Base-by-base conservation (phyloP, 495 filamentous ascomycete species). In the Neurospora sp. region DNA sequence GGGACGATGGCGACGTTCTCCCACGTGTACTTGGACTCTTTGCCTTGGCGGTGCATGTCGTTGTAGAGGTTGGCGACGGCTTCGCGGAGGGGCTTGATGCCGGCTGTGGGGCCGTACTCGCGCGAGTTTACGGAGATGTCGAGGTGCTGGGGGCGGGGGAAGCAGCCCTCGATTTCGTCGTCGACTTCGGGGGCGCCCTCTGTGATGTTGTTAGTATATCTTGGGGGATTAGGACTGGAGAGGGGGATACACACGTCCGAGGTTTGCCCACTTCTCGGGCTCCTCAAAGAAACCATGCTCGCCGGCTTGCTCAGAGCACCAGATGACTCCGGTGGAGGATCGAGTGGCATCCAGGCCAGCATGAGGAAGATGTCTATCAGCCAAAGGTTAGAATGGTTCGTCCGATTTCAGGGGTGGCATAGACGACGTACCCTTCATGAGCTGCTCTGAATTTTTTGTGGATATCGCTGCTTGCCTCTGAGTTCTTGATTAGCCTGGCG, bases 1-100 rank as follows among this genome's bases (percentile, higher is more conserved):
- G 95, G 95, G 5, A 98, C 95, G 78, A 98, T 96, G 81, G 92
- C 94, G n/a, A 98, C 95, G 82, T 98, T 98, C 84, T 98, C 95
- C 91, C 93, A 97, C n/a, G 91, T 94, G 80, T 98, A 98, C 81
- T 97, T 86, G 80, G 91, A 94, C n/a, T 86, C 84, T 83, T 96
- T 94, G 73, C 92, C 93, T 82, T 94, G 84, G 59, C 95, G 90
- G 78, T 97, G 94, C 81, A 97, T 93, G 78, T 89, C 90, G 78
- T 98, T 98, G 85, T 98, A 98, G 72, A 98, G 87, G 70, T 89
- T 87, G 40, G 95, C 95, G n/a, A 98, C 93, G 68, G 89, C 82
- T 70, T 86, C 86, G 8, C 65, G 40, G 7, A 85, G 39, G 65
- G 84, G 89, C 7, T 72, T 59, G 0, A 72, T 69, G 70, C 70